phyloP scores from a whole-genome alignment of 495 filamentous ascomycete species.

The Terfezia claveryi region DNA sequence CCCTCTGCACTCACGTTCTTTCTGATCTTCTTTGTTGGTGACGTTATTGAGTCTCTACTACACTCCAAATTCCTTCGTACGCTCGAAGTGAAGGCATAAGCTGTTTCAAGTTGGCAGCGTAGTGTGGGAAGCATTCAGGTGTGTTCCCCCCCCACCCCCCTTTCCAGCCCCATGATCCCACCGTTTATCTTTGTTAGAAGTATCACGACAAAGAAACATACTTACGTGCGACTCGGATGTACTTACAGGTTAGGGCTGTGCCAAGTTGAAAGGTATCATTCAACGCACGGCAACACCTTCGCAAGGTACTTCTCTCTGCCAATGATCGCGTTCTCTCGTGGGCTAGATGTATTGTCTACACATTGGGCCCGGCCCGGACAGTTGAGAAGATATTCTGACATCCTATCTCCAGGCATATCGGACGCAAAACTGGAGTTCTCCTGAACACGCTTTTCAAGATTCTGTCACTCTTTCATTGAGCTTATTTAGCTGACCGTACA shows the following conservation, averaged over 20 bases:
- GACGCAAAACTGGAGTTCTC: too few species aligned
- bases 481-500: neutral
- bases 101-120: neutral
- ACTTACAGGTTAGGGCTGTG: neutral
- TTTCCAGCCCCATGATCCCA: neutral
- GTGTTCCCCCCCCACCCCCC: neutral
- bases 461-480: neutral
- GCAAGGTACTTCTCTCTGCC: neutral
- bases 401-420: too few species aligned
- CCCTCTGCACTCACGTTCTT: slow-evolving; percentile 16
- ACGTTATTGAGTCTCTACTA: slow-evolving; percentile 3
- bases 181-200: neutral
- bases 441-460: neutral
- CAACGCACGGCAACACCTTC: neutral
- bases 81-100: neutral
- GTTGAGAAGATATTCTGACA: too few species aligned
- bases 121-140: neutral
- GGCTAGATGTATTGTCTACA: too few species aligned
- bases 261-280: neutral
- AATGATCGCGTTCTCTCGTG: too few species aligned
- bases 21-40: slow-evolving; percentile 7
- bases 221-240: neutral
- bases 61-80: neutral
- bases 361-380: too few species aligned
- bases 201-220: neutral